Base-by-base conservation (phyloP, 495 filamentous ascomycete genomes). In the Podospora tetraspora region DNA sequence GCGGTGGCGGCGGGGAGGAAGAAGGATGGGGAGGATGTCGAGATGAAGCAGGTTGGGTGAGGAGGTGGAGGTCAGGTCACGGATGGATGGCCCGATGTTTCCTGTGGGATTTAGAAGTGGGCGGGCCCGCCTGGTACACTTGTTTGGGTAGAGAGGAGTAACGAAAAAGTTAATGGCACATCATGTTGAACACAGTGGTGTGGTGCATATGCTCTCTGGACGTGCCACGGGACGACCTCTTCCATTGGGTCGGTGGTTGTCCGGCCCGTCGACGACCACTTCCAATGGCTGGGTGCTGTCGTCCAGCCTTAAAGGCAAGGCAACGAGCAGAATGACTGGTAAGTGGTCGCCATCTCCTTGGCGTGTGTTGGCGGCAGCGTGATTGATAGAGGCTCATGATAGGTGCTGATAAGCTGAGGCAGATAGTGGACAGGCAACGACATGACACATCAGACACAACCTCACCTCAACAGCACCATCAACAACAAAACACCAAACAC, bases 1-100 rank as follows among this genome's bases (percentile, higher is more conserved):
- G 87, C 87, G 5, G 86, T 85, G 32, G 84, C 80, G 21, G 59
- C 76, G 37, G 23, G 43, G 43, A n/a, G 19, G 43, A 52, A n/a
- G 43, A 52, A 52, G 43, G 43, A n/a, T 16, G 19, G 19, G 43
- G 43, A 52, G 16, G 43, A 52, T n/a, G 43, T 52, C 5, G 43
- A 52, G 43, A 52, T 52, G 43, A 52, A 19, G 43, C 43, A 52
- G 43, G 43, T 52, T 52, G 43, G 43, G 43, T 52, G 43, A 52
- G 43, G 19, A 37, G 3, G 32, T 1, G 32, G 11, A 37, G 32
- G 32, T 37, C 32, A 3, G 37, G 2, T 16, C 3, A 25, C 24
- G 24, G 24, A 25, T 25, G 24, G 24, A 25, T 25, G 24, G 24
- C 24, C 24, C 0, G 32, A 0, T 9, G 9, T 3, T 34, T 34